Evolutionary conservation across 306 rosid species (phyloP), one percentile per base, ranked within the genome.

Genomic region (Rosa persica): DNA sequence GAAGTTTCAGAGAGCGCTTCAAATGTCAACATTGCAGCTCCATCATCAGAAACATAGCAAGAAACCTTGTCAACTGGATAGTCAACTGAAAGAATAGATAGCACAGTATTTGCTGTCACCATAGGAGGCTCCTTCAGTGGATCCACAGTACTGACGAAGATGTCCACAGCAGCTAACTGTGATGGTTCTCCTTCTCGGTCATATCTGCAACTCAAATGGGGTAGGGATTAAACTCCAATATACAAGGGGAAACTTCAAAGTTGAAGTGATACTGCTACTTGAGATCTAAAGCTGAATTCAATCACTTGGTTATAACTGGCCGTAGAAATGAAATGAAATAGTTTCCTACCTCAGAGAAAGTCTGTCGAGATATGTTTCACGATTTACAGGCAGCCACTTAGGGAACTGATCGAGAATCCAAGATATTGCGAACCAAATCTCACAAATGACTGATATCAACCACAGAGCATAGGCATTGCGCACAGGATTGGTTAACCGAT

Each of bases 401-500:
- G 97, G 98, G 76, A 95, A 91, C 85, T 95, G 98, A 95, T 95
- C 98, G 70, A 95, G 86, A 76, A 95, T 92, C 98, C 98, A 95
- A 60, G 98, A 95, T 0, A 95, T 80, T 49, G 98, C 98, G 72
- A 95, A 95, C 98, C 98, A 95, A 80, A 95, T 89, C 91, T 95
- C 98, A 83, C 98, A 95, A 72, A 95, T 92, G 80, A 95, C 98
- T 4, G 98, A 95, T 80, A 92, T 78, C 72, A 95, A 73, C 98
- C 98, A 95, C 79, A 95, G 79, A 17, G 92, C 87, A 74, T 71
- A 92, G 61, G 98, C 98, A 88, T 95, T 91, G 73, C 78, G 86
- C 73, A 95, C 98, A n/a, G 97, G 98, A 85, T 95, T 92, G 34
- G 98, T 95, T 73, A 95, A 70, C 52, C 98, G 97, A 64, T 95